Evolutionary conservation across 768 basidiomycete genomes (phyloP), one percentile per base, ranked within the genome.

Genomic region (Trametes coccinea): DNA sequence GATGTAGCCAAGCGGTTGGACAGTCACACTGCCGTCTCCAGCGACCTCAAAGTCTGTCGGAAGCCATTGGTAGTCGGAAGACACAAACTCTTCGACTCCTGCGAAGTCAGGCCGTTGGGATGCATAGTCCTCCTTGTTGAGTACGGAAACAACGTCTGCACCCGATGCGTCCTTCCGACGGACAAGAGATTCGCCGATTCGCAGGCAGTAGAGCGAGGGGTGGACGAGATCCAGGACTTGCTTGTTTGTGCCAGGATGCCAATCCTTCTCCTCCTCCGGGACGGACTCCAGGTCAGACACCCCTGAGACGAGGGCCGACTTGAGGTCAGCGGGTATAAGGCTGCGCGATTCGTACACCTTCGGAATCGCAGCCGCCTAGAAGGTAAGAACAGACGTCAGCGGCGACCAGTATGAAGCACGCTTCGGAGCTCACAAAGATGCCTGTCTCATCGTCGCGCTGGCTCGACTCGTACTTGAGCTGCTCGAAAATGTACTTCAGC

Each of bases 161-260:
- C 34, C 34, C 5, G 6, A 6, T 11, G 6, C 34, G 34, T 37
- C 34, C 34, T 37, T 37, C 34, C 6, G 5, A 11, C 34, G 34
- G 11, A 37, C 34, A 37, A 37, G 34, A 5, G 34, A 37, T 11
- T 37, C 6, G 6, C 45, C 45, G 22, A 46, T 46, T 16, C 45
- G 27, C 27, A 46, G 22, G 22, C 74, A 74, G 61, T 74, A 81
- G 1, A 80, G 70, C 4, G 79, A 77, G 77, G 74, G 0, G 45
- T 46, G 45, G 1, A 46, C 45, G 11, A 46, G 45, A 13, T 46
- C 45, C 4, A 46, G 45, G 22, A 81, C 80, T 48, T 75, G 75
- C 4, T 71, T 67, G 59, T 80, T 70, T 1, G 78, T 77, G 3
- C 73, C 71, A 7, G 80, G 80, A 62, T 81, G 80, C 80, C 80